Conservation (phyloP, 116 monocot species). For the Trichopus zeylanicus region DNA sequence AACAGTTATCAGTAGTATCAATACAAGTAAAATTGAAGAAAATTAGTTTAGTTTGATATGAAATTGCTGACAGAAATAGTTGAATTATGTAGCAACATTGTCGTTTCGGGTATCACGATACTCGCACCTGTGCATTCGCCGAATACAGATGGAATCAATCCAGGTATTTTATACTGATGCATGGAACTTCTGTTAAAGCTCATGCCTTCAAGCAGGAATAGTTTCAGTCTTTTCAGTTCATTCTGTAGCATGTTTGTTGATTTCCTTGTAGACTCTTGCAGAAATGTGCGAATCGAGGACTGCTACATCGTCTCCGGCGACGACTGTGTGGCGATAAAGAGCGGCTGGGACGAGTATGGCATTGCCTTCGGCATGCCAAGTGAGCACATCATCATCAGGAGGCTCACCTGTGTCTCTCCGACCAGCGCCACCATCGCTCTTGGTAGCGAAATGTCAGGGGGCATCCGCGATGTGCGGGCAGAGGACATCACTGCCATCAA, state of each 20-base stretch:
- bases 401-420: slow-evolving; percentile 44
- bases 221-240: neutral
- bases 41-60: neutral
- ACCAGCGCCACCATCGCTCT: slow-evolving; percentile 34
- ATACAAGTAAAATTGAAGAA: neutral
- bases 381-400: slow-evolving; percentile 33
- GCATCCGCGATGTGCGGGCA: slow-evolving; percentile 22
- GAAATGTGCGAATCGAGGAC: slow-evolving; percentile 44
- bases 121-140: slow-evolving; percentile 58
- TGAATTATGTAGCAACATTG: slow-evolving; percentile 40
- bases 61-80: neutral
- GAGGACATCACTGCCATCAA: slow-evolving; percentile 33
- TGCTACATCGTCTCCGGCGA: slow-evolving; percentile 43
- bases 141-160: slow-evolving; percentile 85
- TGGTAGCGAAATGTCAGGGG: slow-evolving; percentile 44
- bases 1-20: no score
- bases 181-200: no score
- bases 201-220: no score
- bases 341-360: slow-evolving; percentile 60
- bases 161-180: slow-evolving; percentile 24
- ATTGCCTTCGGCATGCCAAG: slow-evolving; percentile 31
- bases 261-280: slow-evolving; percentile 30
- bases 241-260: neutral
- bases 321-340: slow-evolving; percentile 60
- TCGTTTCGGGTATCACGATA: slow-evolving; percentile 56